Evolutionary conservation across 2,329 filamentous ascomycete genomes (phyloP), one percentile per base, ranked within the genome.

Genomic region (Grosmannia penicillata): DNA sequence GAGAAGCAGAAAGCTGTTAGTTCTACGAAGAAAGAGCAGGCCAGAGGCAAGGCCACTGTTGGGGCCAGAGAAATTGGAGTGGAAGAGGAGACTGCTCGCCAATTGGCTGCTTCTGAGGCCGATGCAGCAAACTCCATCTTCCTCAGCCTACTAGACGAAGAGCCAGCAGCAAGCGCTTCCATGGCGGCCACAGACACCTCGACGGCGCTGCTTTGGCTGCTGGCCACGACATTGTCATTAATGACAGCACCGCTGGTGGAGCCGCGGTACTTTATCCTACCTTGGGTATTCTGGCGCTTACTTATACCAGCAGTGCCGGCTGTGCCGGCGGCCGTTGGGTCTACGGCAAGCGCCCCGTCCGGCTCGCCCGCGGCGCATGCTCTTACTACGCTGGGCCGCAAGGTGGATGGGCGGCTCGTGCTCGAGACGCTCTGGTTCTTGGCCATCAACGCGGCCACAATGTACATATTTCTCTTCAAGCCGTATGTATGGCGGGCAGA

Each of bases 181-280:
- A 39, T 45, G 1, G 43, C 55, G 2, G 48, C 58, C 1, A 57
- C 62, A 0, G 50, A 58, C 2, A 65, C 66, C 0, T 75, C 72
- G 0, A 73, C 68, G 2, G 61, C 60, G 2, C 54, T 78, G 22
- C 58, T 78, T 19, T 67, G 73, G 45, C 56, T 94, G 8, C 59
- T 76, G 5, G 71, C 87, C 0, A 86, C 86, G 0, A 53, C 78
- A 0, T 65, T 94, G 4, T 89, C 83, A 1, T 70, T 98, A 11
- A 62, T 94, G 39, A 91, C 85, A 1, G 87, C 91, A 0, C 87
- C 91, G 0, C 70, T 98, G 1, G 89, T 98, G 9, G 91, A 98
- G 56, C 91, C 91, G 13, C 74, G 91, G 13, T 98, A 98, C 58
- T 94, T 94, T 56, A 93, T 98, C 53, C 68, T 95, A 11, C 87